Conservation (phyloP, 2,329 filamentous ascomycete species). For the Neopestalotiopsis sp. region DNA sequence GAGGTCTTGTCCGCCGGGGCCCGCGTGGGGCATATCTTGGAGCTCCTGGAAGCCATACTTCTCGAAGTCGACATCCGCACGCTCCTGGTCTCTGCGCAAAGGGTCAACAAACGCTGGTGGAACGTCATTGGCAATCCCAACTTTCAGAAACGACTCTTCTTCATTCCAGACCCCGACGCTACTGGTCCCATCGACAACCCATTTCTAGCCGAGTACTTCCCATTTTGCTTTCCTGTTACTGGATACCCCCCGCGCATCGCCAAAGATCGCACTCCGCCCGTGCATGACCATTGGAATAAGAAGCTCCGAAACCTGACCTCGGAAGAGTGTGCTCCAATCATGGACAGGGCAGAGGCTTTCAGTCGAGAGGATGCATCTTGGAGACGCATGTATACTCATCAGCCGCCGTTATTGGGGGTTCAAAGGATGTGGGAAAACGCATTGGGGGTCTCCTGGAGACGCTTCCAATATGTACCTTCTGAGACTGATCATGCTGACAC, state of each 20-base stretch:
- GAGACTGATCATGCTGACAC: too few relatives aligned
- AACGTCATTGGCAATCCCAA: neutral
- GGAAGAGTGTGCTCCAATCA: neutral
- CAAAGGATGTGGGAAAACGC: neutral
- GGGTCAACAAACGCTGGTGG: neutral
- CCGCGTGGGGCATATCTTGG: neutral
- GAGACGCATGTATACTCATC: neutral
- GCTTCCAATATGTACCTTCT: too few relatives aligned
- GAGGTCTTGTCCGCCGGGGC: neutral
- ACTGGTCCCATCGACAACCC: neutral
- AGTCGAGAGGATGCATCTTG: neutral
- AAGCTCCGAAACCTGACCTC: neutral
- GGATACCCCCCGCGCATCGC: too few relatives aligned
- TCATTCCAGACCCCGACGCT: neutral
- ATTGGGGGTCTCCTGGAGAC: neutral
- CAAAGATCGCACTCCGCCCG: neutral
- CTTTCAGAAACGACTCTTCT: neutral
- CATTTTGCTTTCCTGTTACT: too few relatives aligned
- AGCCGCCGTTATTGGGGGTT: neutral
- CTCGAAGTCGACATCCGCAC: neutral
- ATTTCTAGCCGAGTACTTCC: neutral
- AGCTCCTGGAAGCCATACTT: neutral
- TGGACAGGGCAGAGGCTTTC: neutral
- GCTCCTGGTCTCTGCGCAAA: neutral
- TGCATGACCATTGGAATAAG: neutral